phyloP scores from a whole-genome alignment of 768 basidiomycete species.

The Boletus tomentosulus region DNA sequence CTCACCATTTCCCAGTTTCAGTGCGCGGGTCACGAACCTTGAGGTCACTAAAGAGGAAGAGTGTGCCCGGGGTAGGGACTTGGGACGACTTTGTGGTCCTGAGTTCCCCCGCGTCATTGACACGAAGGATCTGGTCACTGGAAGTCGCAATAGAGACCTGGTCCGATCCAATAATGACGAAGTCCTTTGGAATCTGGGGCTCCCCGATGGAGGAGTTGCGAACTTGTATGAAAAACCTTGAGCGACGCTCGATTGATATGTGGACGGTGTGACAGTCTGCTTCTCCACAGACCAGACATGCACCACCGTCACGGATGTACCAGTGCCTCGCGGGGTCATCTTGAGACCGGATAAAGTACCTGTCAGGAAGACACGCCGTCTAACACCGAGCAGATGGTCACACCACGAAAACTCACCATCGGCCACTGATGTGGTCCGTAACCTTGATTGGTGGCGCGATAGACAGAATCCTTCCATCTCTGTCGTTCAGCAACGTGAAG shows the following conservation, averaged over 20 bases:
- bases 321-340: slow-evolving; percentile 1
- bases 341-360: neutral
- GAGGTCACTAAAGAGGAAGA: neutral
- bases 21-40: neutral
- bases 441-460: neutral
- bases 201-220: too few relatives aligned
- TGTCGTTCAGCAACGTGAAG: neutral
- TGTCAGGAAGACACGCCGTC: neutral
- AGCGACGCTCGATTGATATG: slow-evolving; percentile 1
- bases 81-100: neutral
- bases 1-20: neutral
- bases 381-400: neutral
- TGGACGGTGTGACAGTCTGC: neutral
- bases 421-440: slow-evolving; percentile 3
- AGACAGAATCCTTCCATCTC: neutral
- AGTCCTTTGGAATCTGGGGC: neutral
- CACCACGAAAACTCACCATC: neutral
- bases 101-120: neutral
- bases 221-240: neutral
- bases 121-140: neutral
- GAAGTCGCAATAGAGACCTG: neutral
- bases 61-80: neutral
- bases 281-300: too few relatives aligned
- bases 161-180: slow-evolving; percentile 2
- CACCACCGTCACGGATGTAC: neutral